Evolutionary conservation across 495 filamentous ascomycete genomes (phyloP), one percentile per base, ranked within the genome.

Genomic region (Chaetomium cochliodes): DNA sequence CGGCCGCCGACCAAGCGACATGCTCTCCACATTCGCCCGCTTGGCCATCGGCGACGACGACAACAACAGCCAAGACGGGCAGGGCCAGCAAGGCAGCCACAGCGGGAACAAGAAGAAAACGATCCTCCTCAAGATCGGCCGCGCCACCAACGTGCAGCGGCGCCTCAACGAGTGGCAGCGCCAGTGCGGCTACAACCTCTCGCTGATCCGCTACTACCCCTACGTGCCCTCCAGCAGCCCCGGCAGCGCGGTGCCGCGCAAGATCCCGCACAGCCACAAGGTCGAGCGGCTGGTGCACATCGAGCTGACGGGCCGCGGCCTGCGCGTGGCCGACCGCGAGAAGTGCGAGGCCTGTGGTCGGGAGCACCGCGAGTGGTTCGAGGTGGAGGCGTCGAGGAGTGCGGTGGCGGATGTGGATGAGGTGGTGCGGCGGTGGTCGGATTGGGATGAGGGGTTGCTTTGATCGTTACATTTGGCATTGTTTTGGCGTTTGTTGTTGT

Each of bases 351-450:
- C 84, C 9, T 99, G 94, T 73, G 92, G 93, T 13, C 91, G 87
- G 74, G 88, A 90, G 68, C 96, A 99, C 76, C 80, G 87, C 44
- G 94, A 99, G 75, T 99, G 94, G 94, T 98, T 99, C 75, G 92
- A 94, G 75, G 86, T 98, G 8, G 86, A 90, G 58, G 92, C 91
- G 2, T 85, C 77, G 20, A 84, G 87, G 69, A 80, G 88, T 13
- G 90, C 88, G 0, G 78, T 98, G 13, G 84, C 79, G 62, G 83
- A 76, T 26, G 89, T 98, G 6, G 93, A 99, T 81, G 92, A 90
- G 61, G 85, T 92, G 56, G 86, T 98, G 26, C 85, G 87, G 70
- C 79, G 92, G 65, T 98, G 96, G 94, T 87, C 92, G 52, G 82
- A 83, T 7, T 98, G 92, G 91, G 90, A 83, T 28, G 80, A 83